Conservation (phyloP, 257 asterid genomes). For the Salvia splendens region DNA sequence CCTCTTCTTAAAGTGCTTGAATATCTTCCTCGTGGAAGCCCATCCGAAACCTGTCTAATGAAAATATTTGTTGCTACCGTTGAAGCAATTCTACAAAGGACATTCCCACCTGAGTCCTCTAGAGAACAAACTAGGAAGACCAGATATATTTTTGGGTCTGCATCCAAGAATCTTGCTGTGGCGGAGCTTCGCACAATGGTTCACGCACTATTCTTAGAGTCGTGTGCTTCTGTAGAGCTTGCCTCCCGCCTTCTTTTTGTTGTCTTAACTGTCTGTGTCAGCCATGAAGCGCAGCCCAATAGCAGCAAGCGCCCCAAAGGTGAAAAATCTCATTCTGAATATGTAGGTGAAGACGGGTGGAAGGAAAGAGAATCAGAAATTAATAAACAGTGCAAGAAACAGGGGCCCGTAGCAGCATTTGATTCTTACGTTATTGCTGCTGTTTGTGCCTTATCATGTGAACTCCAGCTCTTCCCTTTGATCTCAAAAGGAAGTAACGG, state of each 20-base stretch:
- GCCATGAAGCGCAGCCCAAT: conserved; percentile 87
- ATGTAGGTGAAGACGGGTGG: conserved; percentile 47
- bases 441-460: conserved; percentile 95
- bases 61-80: conserved; percentile 98
- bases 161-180: conserved; percentile 93
- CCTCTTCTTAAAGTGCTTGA: conserved; percentile 98
- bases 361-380: conserved; percentile 43
- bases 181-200: conserved; percentile 98
- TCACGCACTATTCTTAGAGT: conserved; percentile 84
- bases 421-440: conserved; percentile 99
- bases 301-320: conserved; percentile 75
- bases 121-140: conserved; percentile 79
- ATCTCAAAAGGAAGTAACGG: conserved; percentile 58
- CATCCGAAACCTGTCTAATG: conserved; percentile 96
- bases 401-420: conserved; percentile 93
- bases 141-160: conserved; percentile 73
- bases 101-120: conserved; percentile 85
- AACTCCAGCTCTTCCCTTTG: conserved; percentile 88
- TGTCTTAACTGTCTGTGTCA: conserved; percentile 89
- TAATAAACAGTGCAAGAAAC: conserved; percentile 57
- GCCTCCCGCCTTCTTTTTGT: conserved; percentile 97
- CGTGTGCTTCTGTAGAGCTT: conserved; percentile 88
- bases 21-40: conserved; percentile 98
- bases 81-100: conserved; percentile 92
- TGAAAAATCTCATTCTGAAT: conserved; percentile 49